These are phyloP conservation scores for Haematococcus lacustris DNA, from an alignment of 139 green algal species.

Conservation along the genomic window DNA sequence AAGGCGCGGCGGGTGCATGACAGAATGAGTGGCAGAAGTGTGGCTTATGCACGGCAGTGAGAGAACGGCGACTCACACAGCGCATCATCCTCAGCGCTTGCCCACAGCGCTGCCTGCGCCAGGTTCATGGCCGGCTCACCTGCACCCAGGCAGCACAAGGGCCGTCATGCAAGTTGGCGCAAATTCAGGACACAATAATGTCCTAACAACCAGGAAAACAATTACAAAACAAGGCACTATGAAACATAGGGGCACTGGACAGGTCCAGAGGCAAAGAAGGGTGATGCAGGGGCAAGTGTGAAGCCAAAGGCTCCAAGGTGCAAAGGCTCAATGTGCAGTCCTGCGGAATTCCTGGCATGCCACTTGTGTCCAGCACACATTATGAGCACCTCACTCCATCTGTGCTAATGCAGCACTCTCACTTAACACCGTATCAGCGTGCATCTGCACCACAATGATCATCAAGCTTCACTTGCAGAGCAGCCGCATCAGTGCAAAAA, in stretches of 20 bases:
- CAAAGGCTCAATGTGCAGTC: not conserved
- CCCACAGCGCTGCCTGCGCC: conserved; percentile 26
- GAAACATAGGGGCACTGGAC: not conserved
- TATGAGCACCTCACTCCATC: too few relatives aligned
- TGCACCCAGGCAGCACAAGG: not conserved
- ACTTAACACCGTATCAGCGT: too few relatives aligned
- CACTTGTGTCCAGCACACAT: too few relatives aligned
- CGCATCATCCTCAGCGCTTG: conserved; percentile 29
- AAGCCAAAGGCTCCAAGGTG: not conserved
- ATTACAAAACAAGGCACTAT: not conserved
- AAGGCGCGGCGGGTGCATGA: too few relatives aligned
- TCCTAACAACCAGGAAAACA: not conserved
- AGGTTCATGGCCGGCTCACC: conserved; percentile 21
- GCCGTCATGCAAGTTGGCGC: too few relatives aligned
- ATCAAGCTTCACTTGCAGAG: too few relatives aligned
- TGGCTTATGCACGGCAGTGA: not conserved
- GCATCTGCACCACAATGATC: too few relatives aligned
- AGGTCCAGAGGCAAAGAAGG: too few relatives aligned
- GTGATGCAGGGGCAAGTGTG: not conserved
- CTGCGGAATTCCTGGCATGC: too few relatives aligned
- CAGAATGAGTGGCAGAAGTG: too few relatives aligned
- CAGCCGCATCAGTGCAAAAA: too few relatives aligned
- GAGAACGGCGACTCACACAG: conserved; percentile 11
- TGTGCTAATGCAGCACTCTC: too few relatives aligned
- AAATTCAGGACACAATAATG: not conserved